phyloP scores from a whole-genome alignment of 306 rosid genomes.

The Nissolia schottii region DNA sequence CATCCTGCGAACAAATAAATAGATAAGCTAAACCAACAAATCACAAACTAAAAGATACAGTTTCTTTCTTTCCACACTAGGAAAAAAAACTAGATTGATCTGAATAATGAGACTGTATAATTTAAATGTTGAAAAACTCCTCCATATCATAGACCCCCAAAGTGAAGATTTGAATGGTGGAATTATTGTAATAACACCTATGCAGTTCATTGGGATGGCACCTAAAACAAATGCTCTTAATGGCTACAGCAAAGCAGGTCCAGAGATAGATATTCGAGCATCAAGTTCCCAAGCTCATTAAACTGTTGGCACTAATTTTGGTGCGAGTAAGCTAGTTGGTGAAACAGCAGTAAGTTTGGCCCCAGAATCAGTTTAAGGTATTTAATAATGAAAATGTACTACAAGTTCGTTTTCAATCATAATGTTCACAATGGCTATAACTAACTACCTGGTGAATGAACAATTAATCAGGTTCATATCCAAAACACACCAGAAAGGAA shows the following conservation, averaged over 20 bases:
- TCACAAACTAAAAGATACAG: slow-evolving; percentile 16
- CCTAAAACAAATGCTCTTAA: neutral
- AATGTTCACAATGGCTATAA: slow-evolving; percentile 3
- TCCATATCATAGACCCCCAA: slow-evolving; percentile 4
- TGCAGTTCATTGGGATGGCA: neutral
- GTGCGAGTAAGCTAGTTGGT: neutral
- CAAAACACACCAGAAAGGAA: neutral
- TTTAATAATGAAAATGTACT: neutral
- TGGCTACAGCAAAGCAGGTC: neutral
- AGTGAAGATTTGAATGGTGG: neutral
- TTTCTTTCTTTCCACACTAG: slow-evolving; percentile 2
- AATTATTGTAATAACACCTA: slow-evolving; percentile 8
- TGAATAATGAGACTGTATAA: neutral
- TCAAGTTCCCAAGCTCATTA: slow-evolving; percentile 2
- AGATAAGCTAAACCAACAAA: slow-evolving; percentile 3
- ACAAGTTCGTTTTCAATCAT: neutral
- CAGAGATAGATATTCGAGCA: neutral
- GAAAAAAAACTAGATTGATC: neutral
- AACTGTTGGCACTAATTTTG: neutral
- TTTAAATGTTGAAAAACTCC: neutral
- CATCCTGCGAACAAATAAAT: slow-evolving; percentile 55
- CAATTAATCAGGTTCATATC: neutral
- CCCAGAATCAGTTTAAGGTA: neutral
- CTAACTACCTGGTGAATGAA: neutral
- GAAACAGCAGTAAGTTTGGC: neutral